Evolutionary conservation across 177 flowering plant genomes (phyloP).

Genomic region (Vitis hybrid): DNA sequence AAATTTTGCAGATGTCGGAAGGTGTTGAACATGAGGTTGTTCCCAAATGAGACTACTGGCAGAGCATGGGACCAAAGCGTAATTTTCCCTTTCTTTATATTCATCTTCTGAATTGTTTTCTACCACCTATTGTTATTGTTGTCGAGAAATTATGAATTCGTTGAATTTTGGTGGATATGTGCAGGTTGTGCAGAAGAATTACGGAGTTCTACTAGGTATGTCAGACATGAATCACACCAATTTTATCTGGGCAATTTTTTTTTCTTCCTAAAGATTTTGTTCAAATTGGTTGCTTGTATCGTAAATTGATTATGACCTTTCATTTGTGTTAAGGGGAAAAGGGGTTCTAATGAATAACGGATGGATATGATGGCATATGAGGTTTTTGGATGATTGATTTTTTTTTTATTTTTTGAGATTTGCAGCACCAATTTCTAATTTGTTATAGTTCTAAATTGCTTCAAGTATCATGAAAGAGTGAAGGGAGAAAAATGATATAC

Average conservation of each 20-base stretch:
- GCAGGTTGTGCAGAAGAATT: constrained; percentile 88
- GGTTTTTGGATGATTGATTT: no score
- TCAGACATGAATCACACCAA: background rate
- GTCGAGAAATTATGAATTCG: background rate
- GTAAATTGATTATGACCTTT: no score
- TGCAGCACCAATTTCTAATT: background rate
- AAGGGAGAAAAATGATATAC: background rate
- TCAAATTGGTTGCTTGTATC: no score
- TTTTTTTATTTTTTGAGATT: no score
- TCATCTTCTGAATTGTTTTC: background rate
- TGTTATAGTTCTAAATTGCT: background rate
- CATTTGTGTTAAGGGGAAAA: no score
- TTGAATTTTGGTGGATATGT: constrained; percentile 9
- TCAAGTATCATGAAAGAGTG: background rate
- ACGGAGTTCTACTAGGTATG: constrained; percentile 78
- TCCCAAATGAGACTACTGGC: constrained; percentile 73
- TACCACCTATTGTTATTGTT: background rate
- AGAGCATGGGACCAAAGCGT: constrained; percentile 87
- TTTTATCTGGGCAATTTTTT: no score
- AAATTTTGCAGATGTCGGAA: constrained; percentile 69
- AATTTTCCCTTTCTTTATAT: constrained; percentile 16
- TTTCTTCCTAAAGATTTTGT: no score
- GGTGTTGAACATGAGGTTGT: constrained; percentile 92
- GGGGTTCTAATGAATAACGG: no score
- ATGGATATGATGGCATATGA: no score